Base-by-base conservation (phyloP, 306 rosid genomes). In the Rubus parviflorus region DNA sequence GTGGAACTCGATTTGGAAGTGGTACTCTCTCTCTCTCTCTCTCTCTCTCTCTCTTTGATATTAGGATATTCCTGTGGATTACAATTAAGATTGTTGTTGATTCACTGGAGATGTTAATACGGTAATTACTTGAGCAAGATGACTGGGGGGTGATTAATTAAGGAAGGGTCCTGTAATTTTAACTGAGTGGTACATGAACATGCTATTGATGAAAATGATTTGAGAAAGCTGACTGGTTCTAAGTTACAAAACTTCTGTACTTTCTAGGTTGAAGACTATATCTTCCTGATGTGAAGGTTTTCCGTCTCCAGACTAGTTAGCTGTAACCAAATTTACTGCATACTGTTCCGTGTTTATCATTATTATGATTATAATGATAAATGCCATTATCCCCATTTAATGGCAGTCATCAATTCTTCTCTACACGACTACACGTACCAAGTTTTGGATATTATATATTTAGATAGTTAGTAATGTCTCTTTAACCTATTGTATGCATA, bases 1-100 rank as follows among this genome's bases (percentile, higher is more conserved):
- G 51, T 81, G 76, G 76, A 81, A 37, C 88, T 95, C 41, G 96
- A 90, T 80, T 83, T 92, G 77, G 91, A 92, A 65, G 97, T 95
- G 97, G 98, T 94, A 90, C 85, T 35, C 76, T 76, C 77, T 82
- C 52, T 61, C 52, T 60, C 72, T 74, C n/a, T 37, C 64, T 64
- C 72, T 41, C 68, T 15, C 17, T 52, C 14, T 40, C 14, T 58
- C 12, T 20, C 5, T 30, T 14, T 57, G 54, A 58, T 43, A 2
- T 35, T 49, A 16, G 10, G 5, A 41, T 73, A 57, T 73, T 72
- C 47, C 16, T 56, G 65, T n/a, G 52, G 43, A 7, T 13, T 54
- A 54, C 40, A 71, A 19, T 40, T 52, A 52, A 51, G 35, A 42
- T 66, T 22, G 71, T 41, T n/a, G 71, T 38, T 30, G 35, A 30